Percentiles rank a stretch among this genome's conserved stretches.
Evolutionary conservation across 257 asterid species (phyloP).

Genomic region (Hygrophila difformis): DNA sequence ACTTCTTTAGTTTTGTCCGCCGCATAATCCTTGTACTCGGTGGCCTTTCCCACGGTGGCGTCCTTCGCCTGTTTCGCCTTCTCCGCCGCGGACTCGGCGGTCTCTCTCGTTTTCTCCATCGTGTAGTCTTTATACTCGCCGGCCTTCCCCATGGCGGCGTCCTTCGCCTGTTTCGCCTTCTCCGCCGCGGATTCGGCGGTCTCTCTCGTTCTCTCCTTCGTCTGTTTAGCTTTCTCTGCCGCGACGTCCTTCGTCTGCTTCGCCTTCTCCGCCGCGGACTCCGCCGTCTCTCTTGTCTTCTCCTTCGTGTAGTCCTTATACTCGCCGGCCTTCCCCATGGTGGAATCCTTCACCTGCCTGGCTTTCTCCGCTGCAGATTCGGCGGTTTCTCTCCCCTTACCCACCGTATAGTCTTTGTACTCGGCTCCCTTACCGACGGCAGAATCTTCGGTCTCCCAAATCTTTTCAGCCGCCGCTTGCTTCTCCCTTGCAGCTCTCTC

Average conservation of each 20-base stretch:
- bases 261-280: no score
- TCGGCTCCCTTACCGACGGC: slow-evolving; percentile 11
- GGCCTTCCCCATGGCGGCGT: not conserved
- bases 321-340: slow-evolving; percentile 1
- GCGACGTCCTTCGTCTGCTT: no score
- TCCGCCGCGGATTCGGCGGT: slow-evolving; percentile 14
- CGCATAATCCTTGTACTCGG: slow-evolving; percentile 14
- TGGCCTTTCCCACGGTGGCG: not conserved
- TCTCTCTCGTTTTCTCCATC: no score
- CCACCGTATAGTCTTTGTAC: slow-evolving; percentile 7
- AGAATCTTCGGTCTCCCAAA: not conserved
- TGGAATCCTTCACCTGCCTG: slow-evolving; percentile 5
- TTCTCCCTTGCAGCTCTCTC: no score
- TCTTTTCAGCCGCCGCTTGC: no score
- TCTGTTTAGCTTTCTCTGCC: not conserved
- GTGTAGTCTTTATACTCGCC: slow-evolving; percentile 19
- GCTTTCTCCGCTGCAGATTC: slow-evolving; percentile 11
- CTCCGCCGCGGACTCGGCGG: no score
- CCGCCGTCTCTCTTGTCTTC: slow-evolving; percentile 8
- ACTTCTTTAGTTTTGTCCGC: slow-evolving; percentile 24
- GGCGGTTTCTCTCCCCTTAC: slow-evolving; percentile 8
- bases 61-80: no score
- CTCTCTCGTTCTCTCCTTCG: slow-evolving; percentile 7
- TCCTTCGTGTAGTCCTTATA: slow-evolving; percentile 1
- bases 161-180: slow-evolving; percentile 21